A percentile compares a stretch with the other conserved stretches of the same genome.
Evolutionary conservation across 2,329 filamentous ascomycete genomes (phyloP).

Genomic region (Monilinia fructicola): DNA sequence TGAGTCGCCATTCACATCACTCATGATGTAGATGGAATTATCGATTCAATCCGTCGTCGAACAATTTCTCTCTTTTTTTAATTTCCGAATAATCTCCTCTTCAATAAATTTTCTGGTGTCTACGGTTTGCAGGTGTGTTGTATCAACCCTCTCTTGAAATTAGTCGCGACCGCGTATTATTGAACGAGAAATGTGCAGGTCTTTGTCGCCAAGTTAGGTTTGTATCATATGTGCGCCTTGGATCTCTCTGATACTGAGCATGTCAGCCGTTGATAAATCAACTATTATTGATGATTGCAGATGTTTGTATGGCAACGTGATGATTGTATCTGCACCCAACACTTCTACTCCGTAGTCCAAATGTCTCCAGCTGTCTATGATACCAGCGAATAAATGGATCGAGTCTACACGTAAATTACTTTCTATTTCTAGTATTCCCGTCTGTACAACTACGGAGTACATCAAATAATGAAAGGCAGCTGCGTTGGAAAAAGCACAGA

Average conservation of each 20-base stretch:
- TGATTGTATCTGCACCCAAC: not conserved
- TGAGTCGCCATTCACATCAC: slow-evolving; percentile 39
- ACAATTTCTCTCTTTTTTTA: too few relatives aligned
- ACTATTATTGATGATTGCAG: not conserved
- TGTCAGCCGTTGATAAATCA: not conserved
- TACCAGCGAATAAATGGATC: not conserved
- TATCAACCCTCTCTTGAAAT: not conserved
- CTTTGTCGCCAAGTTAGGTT: not conserved
- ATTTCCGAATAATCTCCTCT: too few relatives aligned
- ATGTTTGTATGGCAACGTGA: not conserved
- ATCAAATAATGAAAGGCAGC: slow-evolving; percentile 15
- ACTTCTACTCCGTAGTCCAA: too few relatives aligned
- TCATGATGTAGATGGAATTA: slow-evolving; percentile 29
- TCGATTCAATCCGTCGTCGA: too few relatives aligned
- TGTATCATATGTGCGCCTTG: not conserved
- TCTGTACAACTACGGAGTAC: too few relatives aligned
- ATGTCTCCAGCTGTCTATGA: slow-evolving; percentile 8
- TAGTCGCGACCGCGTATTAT: not conserved
- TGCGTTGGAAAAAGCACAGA: slow-evolving; percentile 24
- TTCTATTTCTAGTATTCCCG: too few relatives aligned
- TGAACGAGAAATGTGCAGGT: not conserved
- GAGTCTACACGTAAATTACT: too few relatives aligned
- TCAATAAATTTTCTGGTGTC: not conserved
- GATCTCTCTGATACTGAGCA: not conserved
- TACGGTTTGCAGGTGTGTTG: not conserved